These are phyloP conservation scores for Phytophthora chlamydospora DNA, from an alignment of 352 stramenopile species.

Conservation along the genomic window DNA sequence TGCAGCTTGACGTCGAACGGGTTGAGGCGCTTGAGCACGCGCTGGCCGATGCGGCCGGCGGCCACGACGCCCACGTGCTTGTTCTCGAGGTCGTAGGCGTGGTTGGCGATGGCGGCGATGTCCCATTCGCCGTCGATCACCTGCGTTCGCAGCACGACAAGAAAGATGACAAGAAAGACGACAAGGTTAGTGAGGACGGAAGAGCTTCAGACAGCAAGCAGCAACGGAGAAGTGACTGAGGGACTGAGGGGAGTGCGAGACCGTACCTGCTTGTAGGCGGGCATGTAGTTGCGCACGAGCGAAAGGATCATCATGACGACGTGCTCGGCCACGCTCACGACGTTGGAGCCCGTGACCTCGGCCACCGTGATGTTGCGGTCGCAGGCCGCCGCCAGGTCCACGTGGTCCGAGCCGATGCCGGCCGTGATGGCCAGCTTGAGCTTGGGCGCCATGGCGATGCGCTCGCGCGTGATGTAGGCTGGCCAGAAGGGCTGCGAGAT, in stretches of 20 bases:
- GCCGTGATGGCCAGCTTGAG: constrained; percentile 51
- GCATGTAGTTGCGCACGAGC: constrained; percentile 57
- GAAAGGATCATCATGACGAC: constrained; percentile 53
- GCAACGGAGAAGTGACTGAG: too few relatives aligned
- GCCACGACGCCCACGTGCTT: constrained; percentile 48
- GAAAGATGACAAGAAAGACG: too few relatives aligned
- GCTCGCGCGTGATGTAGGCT: constrained; percentile 51
- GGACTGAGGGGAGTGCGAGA: too few relatives aligned
- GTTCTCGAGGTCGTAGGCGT: constrained; percentile 51
- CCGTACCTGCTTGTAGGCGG: constrained; percentile 38
- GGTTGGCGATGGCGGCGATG: constrained; percentile 43
- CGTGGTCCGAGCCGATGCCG: constrained; percentile 52
- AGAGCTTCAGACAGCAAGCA: too few relatives aligned
- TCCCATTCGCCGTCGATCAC: constrained; percentile 48
- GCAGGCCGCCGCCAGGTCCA: constrained; percentile 47
- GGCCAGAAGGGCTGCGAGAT: constrained; percentile 62
- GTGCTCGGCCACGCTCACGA: constrained; percentile 51
- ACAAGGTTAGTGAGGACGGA: too few relatives aligned
- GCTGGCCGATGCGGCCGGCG: constrained; percentile 44
- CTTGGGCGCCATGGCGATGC: constrained; percentile 49
- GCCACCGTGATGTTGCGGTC: constrained; percentile 50
- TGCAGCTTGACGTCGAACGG: constrained; percentile 60
- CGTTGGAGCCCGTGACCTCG: constrained; percentile 53
- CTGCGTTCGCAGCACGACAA: background rate
- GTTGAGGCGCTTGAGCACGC: constrained; percentile 41